Evolutionary conservation across 352 stramenopile species (phyloP), one percentile per base, ranked within the genome.

Genomic region (Globisporangium middletonii): DNA sequence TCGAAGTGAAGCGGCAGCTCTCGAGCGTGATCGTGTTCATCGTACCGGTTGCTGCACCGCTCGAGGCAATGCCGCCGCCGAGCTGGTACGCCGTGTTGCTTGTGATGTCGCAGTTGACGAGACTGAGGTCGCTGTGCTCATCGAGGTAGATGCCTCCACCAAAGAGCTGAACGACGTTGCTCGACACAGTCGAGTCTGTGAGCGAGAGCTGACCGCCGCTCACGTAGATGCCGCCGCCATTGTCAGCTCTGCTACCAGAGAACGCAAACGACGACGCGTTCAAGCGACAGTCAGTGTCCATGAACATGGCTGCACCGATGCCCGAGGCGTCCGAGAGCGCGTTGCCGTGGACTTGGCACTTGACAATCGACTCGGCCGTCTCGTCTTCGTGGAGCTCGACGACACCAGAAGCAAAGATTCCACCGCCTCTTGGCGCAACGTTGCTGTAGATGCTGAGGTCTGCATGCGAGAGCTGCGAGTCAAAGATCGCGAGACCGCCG

Each of bases 101-200:
- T 8, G 62, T 26, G 12, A 80, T 62, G 0, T 56, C 57, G 27
- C 61, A 71, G 30, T 64, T 66, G n/a, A 26, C 11, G 6, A 76
- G 43, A 0, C 53, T n/a, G 1, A 80, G 7, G 0, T 45, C 57
- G n/a, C 67, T 76, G 9, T 37, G 26, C 6, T 47, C 47, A 23
- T 44, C 64, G 16, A 57, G 59, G 47, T 62, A 80, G 11, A 80
- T 55, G 1, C 69, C 72, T 23, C 64, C 69, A 8, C 72, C 72
- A 35, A 51, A 46, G 4, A 45, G 57, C 4, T 46, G 26, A 0
- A 41, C 58, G 6, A 28, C 18, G 30, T 64, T 64, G 27, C 23
- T 43, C 13, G 50, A 27, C 4, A 64, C 33, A 3, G 45, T 1
- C 0, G 67, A 58, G 11, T 69, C 51, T 2, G 33, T 51, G 0